Conservation (phyloP, 78 protist species). For the Chrysochromulina tobinii region DNA sequence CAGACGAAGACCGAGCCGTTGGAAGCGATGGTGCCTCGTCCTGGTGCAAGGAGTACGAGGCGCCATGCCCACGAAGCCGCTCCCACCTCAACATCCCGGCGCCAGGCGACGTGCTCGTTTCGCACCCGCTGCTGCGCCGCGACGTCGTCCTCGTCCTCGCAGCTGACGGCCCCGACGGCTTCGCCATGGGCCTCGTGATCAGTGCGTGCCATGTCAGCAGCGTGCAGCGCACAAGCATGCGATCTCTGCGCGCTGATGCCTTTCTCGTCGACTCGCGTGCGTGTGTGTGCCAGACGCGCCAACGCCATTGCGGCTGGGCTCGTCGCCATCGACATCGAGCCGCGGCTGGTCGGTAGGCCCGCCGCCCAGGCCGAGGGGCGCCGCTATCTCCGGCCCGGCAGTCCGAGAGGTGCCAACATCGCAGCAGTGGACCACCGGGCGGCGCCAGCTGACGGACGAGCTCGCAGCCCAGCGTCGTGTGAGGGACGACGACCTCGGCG, state of each 20-base stretch:
- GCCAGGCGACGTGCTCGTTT: background rate
- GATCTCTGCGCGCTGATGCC: background rate
- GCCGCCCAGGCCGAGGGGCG: too few species aligned
- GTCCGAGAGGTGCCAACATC: background rate
- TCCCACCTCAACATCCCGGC: background rate
- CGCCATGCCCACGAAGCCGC: too few species aligned
- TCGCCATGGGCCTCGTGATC: background rate
- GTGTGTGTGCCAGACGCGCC: background rate
- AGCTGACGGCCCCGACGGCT: background rate
- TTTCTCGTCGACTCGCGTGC: background rate
- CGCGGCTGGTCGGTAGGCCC: too few species aligned
- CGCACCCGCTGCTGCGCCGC: background rate
- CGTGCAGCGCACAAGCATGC: too few species aligned
- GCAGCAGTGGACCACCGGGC: background rate
- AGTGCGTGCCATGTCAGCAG: background rate
- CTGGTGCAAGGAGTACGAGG: background rate
- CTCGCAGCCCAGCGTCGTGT: background rate
- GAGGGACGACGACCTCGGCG: background rate
- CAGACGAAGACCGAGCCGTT: background rate
- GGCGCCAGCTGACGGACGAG: constrained; percentile 12
- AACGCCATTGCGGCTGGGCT: too few species aligned
- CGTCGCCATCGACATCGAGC: too few species aligned
- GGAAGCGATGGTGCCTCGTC: background rate
- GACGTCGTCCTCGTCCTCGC: background rate
- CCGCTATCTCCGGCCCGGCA: too few species aligned